phyloP scores from a whole-genome alignment of 495 filamentous ascomycete species.

The Penicillium diatomitis region DNA sequence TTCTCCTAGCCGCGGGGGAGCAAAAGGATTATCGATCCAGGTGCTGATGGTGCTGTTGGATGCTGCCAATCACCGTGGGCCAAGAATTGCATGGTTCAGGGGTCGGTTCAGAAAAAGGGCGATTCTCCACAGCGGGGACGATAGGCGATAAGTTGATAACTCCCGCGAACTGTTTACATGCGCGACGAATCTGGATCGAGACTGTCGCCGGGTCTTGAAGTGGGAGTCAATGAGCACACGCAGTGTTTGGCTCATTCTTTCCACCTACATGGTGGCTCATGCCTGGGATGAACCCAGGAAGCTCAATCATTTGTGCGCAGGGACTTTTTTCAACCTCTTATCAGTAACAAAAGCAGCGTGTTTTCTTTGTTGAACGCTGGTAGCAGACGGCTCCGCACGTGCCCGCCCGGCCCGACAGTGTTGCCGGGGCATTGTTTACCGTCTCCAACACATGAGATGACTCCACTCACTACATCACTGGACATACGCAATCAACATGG shows the following conservation, averaged over 20 bases:
- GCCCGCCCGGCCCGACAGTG: conserved; percentile 24
- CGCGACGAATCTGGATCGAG: no score
- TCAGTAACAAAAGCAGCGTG: no score
- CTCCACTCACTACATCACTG: not conserved
- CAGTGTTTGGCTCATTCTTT: no score
- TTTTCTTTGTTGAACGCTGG: not conserved
- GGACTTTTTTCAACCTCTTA: no score
- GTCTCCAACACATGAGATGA: not conserved
- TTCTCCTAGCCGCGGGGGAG: conserved; percentile 1
- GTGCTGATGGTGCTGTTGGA: not conserved
- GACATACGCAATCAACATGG: not conserved
- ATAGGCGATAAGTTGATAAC: conserved; percentile 13
- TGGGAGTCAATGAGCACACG: no score
- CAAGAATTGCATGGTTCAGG: conserved; percentile 7
- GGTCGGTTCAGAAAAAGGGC: conserved; percentile 15
- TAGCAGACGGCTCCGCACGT: conserved; percentile 13
- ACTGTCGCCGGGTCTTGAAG: no score
- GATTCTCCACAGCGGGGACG: conserved; percentile 29
- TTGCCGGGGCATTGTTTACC: conserved; percentile 20
- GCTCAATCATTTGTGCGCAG: no score
- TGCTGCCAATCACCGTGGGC: conserved; percentile 1
- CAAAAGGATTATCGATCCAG: not conserved
- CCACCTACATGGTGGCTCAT: no score
- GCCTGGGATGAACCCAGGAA: no score
- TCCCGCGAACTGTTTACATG: no score